Base-by-base conservation (phyloP, 441 rosid genomes). In the Lepidium campestre region DNA sequence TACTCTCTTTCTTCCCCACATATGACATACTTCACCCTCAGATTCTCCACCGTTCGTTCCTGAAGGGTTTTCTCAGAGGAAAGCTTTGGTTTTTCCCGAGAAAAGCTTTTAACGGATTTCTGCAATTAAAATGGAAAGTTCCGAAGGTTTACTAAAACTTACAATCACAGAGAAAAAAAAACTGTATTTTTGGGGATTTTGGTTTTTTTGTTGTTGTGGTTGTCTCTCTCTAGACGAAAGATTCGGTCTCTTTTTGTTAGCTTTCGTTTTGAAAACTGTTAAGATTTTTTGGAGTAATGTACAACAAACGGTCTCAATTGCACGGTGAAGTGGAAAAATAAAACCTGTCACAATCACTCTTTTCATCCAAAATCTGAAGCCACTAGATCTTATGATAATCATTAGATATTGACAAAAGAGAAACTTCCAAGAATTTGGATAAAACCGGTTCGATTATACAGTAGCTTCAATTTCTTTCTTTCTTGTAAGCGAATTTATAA, bases 21-120 rank as follows among this genome's bases (percentile, higher is more conserved):
- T 59, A 76, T 49, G 92, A 80, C 96, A 88, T 92, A 40, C 70
- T 68, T 45, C 37, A 52, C 57, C 31, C 15, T 27, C 7, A 6
- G 8, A 27, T 22, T 29, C 50, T 36, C 17, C 59, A 27, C 23
- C 31, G 11, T 15, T 40, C 31, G 57, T 44, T 37, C 37, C 47
- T 40, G 17, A 35, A 17, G 54, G 19, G 37, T 29, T 63, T 17
- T 50, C 22, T 34, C 23, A 7, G 27, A 49, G 0, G 20, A 32
- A 52, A 20, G 35, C n/a, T 23, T 59, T 25, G 10, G 11, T 35
- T 32, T 25, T 68, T 52, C 55, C 48, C 20, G 62, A 42, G 65
- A 45, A 34, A 41, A 40, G 6, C 7, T 34, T 25, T 64, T 22
- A 71, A 78, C 79, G 73, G 73, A 72, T 72, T 70, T 35, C 46